Evolutionary conservation across 2,329 filamentous ascomycete genomes (phyloP), one percentile per base, ranked within the genome.

Genomic region (Xylariaceae sp.): DNA sequence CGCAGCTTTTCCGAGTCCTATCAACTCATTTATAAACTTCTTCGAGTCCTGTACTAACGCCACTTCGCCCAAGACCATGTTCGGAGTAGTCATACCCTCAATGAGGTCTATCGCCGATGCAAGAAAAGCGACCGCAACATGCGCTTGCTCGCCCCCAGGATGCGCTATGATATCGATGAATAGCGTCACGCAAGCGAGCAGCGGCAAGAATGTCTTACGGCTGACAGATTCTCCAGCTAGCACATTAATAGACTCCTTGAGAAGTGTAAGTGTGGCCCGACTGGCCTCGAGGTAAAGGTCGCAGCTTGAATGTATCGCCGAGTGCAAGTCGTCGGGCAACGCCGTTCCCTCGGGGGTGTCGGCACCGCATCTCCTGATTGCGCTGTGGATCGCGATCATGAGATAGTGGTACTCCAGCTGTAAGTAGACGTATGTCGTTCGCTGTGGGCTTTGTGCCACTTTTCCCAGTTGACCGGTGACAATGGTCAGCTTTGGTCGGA

Each of bases 151-250:
- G 15, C 27, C 35, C 30, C 31, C 39, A 11, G 48, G 48, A 47
- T 51, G 48, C 1, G 48, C 48, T 2, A 51, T 32, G 11, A 51
- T 44, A 7, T 51, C 48, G 33, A 51, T 51, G 27, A 46, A 51
- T 1, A 51, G 30, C 11, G 48, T 39, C 15, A 51, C 39, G 3
- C 42, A 39, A 1, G 39, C 44, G 5, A 36, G 12, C 33, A 15
- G 33, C 12, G 33, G 33, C 15, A 36, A 5, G 33, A 36, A 36
- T 3, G 33, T 15, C 33, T 36, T 12, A 4, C 33, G 33, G 12
- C 49, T 45, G 2, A 52, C 45, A 7, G 45, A 30, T 30, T 48
- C 22, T 33, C 44, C 45, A 10, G 19, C 32, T 30, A 48, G 18
- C 12, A 33, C 11, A 14, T 15, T 18, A 2, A 43, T 12, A 14